Conservation (phyloP, 345 rosid genomes). For the Murraya paniculata region DNA sequence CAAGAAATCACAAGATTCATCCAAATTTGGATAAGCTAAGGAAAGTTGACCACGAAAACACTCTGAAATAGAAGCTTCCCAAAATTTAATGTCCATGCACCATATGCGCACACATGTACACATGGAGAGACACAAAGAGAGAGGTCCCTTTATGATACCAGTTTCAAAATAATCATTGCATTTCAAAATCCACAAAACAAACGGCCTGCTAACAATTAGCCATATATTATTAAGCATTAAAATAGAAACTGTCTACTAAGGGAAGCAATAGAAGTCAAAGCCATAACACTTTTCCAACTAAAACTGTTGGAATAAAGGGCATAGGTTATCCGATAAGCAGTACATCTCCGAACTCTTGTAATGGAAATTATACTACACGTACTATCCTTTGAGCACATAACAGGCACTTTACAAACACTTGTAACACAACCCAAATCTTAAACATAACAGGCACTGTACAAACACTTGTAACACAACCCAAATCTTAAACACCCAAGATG, state of each 20-base stretch:
- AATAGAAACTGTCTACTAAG: background rate
- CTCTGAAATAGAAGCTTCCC: background rate
- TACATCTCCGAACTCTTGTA: background rate
- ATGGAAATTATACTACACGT: background rate
- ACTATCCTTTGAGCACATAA: background rate
- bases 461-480: background rate
- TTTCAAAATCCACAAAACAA: background rate
- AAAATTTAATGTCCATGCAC: background rate
- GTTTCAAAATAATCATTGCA: background rate
- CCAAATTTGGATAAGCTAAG: background rate
- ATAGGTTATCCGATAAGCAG: background rate
- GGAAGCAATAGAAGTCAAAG: background rate
- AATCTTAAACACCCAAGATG: background rate
- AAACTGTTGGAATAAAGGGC: background rate
- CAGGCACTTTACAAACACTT: background rate
- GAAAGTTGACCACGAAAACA: background rate
- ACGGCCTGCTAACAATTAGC: background rate
- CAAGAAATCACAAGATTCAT: background rate
- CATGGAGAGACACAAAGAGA: background rate
- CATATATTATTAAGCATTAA: background rate
- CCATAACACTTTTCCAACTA: background rate
- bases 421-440: background rate
- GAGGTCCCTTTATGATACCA: background rate
- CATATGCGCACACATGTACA: background rate
- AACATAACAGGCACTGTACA: background rate